Conservation (phyloP, 106 monocot genomes). For the Apostasia shenzhenica region DNA sequence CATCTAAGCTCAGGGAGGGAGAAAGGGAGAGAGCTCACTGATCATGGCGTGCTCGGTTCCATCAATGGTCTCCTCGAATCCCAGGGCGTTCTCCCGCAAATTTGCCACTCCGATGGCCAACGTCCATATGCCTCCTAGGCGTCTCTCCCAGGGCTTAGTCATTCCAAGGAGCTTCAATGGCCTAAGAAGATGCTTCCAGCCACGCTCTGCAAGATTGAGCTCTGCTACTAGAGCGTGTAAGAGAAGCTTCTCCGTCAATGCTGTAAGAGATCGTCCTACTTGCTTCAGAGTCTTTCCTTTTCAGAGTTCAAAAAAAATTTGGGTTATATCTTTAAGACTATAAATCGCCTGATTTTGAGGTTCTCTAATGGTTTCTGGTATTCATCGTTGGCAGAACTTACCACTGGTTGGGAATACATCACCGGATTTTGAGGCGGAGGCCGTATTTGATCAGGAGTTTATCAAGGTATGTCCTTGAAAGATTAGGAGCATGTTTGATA, state of each 20-base stretch:
- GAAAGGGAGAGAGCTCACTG: neutral
- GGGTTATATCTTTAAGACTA: neutral
- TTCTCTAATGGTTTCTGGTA: neutral
- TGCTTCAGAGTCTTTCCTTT: neutral
- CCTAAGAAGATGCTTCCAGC: constrained; percentile 15
- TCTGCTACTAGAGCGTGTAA: constrained; percentile 19
- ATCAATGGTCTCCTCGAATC: constrained; percentile 26
- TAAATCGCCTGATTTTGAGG: neutral
- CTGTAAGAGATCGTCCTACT: constrained; percentile 11
- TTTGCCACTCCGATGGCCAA: constrained; percentile 10
- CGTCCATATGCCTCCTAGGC: neutral
- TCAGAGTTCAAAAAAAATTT: neutral
- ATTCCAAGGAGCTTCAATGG: constrained; percentile 37
- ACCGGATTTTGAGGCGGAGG: constrained; percentile 80
- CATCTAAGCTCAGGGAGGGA: neutral
- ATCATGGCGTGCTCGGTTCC: constrained; percentile 33
- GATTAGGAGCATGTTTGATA: no score
- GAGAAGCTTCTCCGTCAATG: constrained; percentile 50
- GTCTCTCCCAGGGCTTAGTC: constrained; percentile 27
- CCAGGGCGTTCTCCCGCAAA: constrained; percentile 9
- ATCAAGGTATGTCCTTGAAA: constrained; percentile 35
- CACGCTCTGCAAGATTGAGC: constrained; percentile 14
- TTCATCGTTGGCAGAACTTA: constrained; percentile 14
- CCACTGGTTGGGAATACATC: constrained; percentile 77
- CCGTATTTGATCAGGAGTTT: constrained; percentile 85